Percentiles rank a stretch among this genome's conserved stretches.
phyloP scores from a whole-genome alignment of 148 eudicot species.

The Arctostaphylos glauca region DNA sequence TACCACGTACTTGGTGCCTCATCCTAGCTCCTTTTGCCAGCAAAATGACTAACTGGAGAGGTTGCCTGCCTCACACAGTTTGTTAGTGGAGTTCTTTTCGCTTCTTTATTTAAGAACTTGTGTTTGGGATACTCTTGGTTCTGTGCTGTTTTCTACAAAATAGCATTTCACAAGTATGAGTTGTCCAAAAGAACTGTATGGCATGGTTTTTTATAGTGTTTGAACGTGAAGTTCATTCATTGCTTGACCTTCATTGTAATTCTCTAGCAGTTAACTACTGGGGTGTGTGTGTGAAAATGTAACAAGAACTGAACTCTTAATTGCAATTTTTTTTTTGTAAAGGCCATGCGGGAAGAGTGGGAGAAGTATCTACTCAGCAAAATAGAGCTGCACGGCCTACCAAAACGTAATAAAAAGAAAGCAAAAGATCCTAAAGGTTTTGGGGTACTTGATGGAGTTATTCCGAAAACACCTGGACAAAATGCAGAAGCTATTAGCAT shows the following conservation, averaged over 20 bases:
- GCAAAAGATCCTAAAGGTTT: constrained; percentile 81
- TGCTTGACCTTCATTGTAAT: background rate
- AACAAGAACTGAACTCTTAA: background rate
- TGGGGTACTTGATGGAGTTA: constrained; percentile 81
- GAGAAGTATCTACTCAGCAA: constrained; percentile 93
- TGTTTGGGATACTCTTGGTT: background rate
- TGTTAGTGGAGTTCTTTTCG: background rate
- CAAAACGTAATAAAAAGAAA: constrained; percentile 72
- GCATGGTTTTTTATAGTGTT: background rate
- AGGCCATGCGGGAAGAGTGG: constrained; percentile 97
- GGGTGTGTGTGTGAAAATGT: background rate
- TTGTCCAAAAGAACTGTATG: background rate
- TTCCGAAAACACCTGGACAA: constrained; percentile 50
- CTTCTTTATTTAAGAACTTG: background rate
- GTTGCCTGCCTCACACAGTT: background rate
- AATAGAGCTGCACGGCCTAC: constrained; percentile 72
- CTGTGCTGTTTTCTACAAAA: background rate
- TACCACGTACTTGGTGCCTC: background rate
- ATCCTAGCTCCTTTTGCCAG: background rate
- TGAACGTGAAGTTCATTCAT: background rate
- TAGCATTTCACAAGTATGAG: background rate
- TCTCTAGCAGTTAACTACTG: background rate
- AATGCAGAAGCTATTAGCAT: constrained; percentile 69
- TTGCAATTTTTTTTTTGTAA: constrained; percentile 19
- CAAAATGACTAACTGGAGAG: background rate